A percentile compares a stretch with the other conserved stretches of the same genome.
These are phyloP conservation scores for Boletus barrowsii DNA, from an alignment of 768 basidiomycete species.

Conservation along the genomic window DNA sequence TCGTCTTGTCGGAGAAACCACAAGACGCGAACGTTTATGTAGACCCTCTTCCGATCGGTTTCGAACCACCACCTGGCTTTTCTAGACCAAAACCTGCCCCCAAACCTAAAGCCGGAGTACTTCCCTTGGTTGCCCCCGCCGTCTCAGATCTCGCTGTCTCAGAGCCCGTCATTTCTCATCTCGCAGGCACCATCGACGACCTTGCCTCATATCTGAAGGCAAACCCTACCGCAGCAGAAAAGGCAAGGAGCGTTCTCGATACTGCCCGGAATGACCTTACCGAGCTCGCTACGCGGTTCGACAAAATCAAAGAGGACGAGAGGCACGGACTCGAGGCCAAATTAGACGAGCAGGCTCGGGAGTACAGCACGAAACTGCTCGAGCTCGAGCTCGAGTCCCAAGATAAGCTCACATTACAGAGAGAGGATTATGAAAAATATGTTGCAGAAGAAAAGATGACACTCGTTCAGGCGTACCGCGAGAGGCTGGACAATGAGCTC, in stretches of 20 bases:
- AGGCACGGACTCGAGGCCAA: conserved; percentile 57
- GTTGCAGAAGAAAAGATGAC: conserved; percentile 75
- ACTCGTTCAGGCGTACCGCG: conserved; percentile 75
- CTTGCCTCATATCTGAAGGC: conserved; percentile 81
- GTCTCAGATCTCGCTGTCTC: conserved; percentile 68
- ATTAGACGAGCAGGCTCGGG: conserved; percentile 79
- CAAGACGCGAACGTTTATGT: conserved; percentile 45
- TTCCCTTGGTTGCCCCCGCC: conserved; percentile 81
- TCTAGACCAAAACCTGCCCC: conserved; percentile 54
- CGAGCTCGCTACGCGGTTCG: conserved; percentile 70
- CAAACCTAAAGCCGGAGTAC: conserved; percentile 34
- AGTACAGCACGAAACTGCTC: conserved; percentile 77
- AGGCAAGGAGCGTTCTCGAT: conserved; percentile 74
- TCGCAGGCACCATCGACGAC: conserved; percentile 90
- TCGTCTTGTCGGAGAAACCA: conserved; percentile 24
- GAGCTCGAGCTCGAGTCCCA: conserved; percentile 84
- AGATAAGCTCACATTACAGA: conserved; percentile 80
- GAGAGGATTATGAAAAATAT: conserved; percentile 79
- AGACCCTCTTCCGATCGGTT: conserved; percentile 83
- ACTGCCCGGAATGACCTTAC: conserved; percentile 80
- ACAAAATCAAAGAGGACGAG: conserved; percentile 79
- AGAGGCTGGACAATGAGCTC: conserved; percentile 83
- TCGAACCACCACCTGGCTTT: conserved; percentile 92
- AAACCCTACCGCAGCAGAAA: conserved; percentile 62
- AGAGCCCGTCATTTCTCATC: conserved; percentile 91